Conservation (phyloP, 2,329 filamentous ascomycete species). For the Hypoxylon sp. region DNA sequence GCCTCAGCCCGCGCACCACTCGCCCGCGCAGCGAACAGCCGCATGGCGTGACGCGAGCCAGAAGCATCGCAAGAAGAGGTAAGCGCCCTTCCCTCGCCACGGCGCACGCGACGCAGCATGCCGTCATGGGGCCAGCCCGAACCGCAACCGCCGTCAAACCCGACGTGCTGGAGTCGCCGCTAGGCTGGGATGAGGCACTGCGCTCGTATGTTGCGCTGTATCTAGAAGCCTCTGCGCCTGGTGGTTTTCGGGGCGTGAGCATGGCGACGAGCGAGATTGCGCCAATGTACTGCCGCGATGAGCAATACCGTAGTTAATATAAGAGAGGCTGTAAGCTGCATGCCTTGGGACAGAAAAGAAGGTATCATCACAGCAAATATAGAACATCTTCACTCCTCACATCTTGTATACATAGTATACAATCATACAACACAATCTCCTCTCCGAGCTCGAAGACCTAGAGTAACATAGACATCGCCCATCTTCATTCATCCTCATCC, state of each 20-base stretch:
- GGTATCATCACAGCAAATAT: constrained; percentile 33
- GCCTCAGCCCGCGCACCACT: constrained; percentile 2
- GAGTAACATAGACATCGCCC: constrained; percentile 27
- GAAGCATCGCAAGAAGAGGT: constrained; percentile 12
- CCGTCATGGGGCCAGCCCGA: constrained; percentile 33
- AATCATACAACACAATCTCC: constrained; percentile 18
- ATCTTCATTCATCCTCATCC: too few species aligned
- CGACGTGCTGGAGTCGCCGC: constrained; percentile 34
- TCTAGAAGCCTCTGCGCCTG: constrained; percentile 19
- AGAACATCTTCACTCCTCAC: constrained; percentile 38
- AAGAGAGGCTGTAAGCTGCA: constrained; percentile 26
- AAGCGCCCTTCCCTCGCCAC: constrained; percentile 9
- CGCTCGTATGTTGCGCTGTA: constrained; percentile 35
- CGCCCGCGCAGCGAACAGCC: constrained; percentile 8
- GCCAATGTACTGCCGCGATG: constrained; percentile 4
- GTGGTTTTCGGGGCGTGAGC: constrained; percentile 4
- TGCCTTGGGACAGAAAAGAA: constrained; percentile 17
- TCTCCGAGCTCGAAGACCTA: constrained; percentile 25
- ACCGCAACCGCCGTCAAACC: constrained; percentile 16
- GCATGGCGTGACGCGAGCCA: constrained; percentile 40
- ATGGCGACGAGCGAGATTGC: constrained; percentile 11
- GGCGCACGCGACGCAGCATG: constrained; percentile 10
- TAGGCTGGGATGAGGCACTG: constrained; percentile 15
- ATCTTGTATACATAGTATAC: constrained; percentile 14
- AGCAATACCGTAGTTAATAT: constrained; percentile 26